Evolutionary conservation across 257 asterid genomes (phyloP).

Genomic region (Oldenlandia corymbosa): DNA sequence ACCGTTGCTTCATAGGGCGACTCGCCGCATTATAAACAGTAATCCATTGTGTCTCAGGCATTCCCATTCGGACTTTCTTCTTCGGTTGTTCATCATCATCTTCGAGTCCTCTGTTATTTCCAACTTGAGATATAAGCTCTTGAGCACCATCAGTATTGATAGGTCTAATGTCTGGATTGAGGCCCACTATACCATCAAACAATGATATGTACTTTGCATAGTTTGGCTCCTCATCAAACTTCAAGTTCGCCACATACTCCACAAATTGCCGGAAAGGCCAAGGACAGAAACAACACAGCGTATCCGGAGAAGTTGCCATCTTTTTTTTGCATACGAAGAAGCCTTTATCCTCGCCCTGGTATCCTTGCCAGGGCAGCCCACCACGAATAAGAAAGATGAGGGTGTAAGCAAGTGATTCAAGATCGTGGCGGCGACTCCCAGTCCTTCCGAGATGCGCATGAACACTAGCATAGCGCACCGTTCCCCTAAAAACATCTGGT

Average conservation of each 20-base stretch:
- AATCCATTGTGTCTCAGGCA: conserved; percentile 81
- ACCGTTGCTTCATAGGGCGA: conserved; percentile 92
- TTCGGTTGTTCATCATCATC: conserved; percentile 76
- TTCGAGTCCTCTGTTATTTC: conserved; percentile 74
- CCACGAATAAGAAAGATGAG: conserved; percentile 74
- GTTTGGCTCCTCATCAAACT: conserved; percentile 80
- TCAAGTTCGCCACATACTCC: conserved; percentile 68
- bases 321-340: conserved; percentile 82
- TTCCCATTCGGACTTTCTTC: conserved; percentile 70
- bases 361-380: conserved; percentile 91
- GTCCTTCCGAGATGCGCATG: conserved; percentile 88
- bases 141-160: conserved; percentile 22
- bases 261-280: conserved; percentile 53
- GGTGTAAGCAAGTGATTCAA: conserved; percentile 83
- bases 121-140: conserved; percentile 65
- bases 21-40: conserved; percentile 76
- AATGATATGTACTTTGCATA: conserved; percentile 66
- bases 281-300: conserved; percentile 67
- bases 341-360: conserved; percentile 86
- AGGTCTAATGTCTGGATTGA: conserved; percentile 69
- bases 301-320: conserved; percentile 72
- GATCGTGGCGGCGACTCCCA: conserved; percentile 72
- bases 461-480: conserved; percentile 80
- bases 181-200: conserved; percentile 67
- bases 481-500: conserved; percentile 79